These are phyloP conservation scores for Xylariaceae sp. DNA, from an alignment of 2,329 filamentous ascomycete genomes.

Conservation along the genomic window DNA sequence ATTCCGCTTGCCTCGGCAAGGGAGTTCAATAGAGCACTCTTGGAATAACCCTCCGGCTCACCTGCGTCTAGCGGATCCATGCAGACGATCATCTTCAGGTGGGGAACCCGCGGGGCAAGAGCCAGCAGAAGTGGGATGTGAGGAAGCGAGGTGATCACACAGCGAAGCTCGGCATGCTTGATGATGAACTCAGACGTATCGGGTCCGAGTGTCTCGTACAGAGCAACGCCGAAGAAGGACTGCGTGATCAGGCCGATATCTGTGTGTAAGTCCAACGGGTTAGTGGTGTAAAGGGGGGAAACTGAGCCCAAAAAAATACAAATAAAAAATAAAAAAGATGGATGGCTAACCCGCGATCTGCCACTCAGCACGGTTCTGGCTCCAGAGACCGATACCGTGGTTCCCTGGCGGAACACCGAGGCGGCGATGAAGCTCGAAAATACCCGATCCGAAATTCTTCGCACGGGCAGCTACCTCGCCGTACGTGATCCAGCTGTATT, in stretches of 20 bases:
- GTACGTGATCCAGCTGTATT: slow-evolving; percentile 81
- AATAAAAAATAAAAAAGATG: neutral
- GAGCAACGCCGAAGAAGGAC: slow-evolving; percentile 80
- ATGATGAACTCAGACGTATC: slow-evolving; percentile 93
- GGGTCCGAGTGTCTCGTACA: slow-evolving; percentile 92
- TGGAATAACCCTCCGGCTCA: slow-evolving; percentile 71
- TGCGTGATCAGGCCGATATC: slow-evolving; percentile 87
- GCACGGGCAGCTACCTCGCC: slow-evolving; percentile 70
- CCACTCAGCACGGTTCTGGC: slow-evolving; percentile 84
- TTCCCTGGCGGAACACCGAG: slow-evolving; percentile 61
- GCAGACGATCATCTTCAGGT: slow-evolving; percentile 80
- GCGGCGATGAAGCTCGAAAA: slow-evolving; percentile 75
- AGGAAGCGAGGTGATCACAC: slow-evolving; percentile 70
- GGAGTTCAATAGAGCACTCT: slow-evolving; percentile 68
- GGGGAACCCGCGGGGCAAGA: slow-evolving; percentile 68
- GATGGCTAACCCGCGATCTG: slow-evolving; percentile 63
- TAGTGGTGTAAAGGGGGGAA: slow-evolving; percentile 4
- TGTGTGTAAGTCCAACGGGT: slow-evolving; percentile 31
- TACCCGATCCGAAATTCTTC: slow-evolving; percentile 77
- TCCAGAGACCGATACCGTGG: slow-evolving; percentile 78
- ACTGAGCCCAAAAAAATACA: neutral
- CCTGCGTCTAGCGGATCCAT: slow-evolving; percentile 77
- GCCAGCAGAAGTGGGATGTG: slow-evolving; percentile 80
- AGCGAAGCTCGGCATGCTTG: slow-evolving; percentile 74
- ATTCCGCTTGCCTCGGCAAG: slow-evolving; percentile 71